Evolutionary conservation across 192 early-diverging fungal species (phyloP).

Genomic region (Entophlyctis luteolus): DNA sequence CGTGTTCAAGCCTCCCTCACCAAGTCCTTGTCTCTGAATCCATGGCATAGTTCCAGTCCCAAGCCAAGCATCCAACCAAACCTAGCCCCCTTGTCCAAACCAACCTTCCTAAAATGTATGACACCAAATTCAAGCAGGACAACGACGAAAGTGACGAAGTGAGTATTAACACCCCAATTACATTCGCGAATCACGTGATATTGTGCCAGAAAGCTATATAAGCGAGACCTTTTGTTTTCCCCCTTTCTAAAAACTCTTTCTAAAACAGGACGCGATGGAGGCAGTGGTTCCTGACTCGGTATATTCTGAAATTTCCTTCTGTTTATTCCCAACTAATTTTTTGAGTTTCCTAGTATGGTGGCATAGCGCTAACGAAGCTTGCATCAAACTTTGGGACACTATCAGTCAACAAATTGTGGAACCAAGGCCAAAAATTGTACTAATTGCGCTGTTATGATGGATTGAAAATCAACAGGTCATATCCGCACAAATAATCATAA

Average conservation of each 20-base stretch:
- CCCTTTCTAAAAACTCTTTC: background rate
- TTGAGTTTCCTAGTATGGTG: background rate
- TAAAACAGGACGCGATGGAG: slow-evolving; percentile 6
- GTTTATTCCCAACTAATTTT: background rate
- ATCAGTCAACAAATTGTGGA: background rate
- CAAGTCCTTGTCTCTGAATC: too few relatives aligned
- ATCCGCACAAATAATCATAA: too few relatives aligned
- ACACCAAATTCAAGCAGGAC: background rate
- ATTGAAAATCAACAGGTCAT: background rate
- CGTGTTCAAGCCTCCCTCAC: too few relatives aligned
- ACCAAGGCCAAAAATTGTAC: background rate
- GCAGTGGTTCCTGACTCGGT: slow-evolving; percentile 2
- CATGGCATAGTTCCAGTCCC: too few relatives aligned
- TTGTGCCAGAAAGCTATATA: background rate
- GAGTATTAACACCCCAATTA: slow-evolving; percentile 10
- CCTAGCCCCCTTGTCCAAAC: too few relatives aligned
- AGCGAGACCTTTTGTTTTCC: slow-evolving; percentile 8
- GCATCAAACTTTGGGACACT: background rate
- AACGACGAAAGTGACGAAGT: slow-evolving; percentile 9
- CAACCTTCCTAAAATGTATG: too few relatives aligned
- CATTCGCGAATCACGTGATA: slow-evolving; percentile 8
- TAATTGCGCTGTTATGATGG: slow-evolving; percentile 2
- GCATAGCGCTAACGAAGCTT: background rate
- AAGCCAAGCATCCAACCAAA: too few relatives aligned
- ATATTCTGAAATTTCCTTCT: slow-evolving; percentile 7